These are phyloP conservation scores for Penicillium concentricum DNA, from an alignment of 2,329 filamentous ascomycete genomes.

Conservation along the genomic window DNA sequence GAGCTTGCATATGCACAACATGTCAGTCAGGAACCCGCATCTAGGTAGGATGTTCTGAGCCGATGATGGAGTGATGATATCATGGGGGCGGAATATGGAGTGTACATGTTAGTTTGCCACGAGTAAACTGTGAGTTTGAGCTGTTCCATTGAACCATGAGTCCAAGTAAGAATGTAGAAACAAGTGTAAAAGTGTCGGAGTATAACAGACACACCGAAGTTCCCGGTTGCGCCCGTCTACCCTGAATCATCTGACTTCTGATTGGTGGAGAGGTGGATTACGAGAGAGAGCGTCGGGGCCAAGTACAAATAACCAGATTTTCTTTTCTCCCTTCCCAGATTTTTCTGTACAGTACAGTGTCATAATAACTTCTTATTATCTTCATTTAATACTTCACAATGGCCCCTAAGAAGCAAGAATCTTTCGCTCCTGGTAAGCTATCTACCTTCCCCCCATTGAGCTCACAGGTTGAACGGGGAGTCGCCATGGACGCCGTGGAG, in stretches of 20 bases:
- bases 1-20: background rate
- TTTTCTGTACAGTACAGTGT: constrained; percentile 23
- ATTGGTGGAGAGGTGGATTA: constrained; percentile 36
- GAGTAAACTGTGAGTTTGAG: background rate
- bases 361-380: constrained; percentile 15
- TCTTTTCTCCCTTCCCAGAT: constrained; percentile 23
- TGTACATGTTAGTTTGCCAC: background rate
- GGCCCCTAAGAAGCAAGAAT: constrained; percentile 22
- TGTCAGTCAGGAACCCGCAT: background rate
- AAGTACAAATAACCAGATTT: constrained; percentile 41
- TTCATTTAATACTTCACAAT: constrained; percentile 22
- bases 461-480: background rate
- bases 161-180: background rate
- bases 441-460: background rate
- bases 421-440: constrained; percentile 29
- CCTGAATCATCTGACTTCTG: constrained; percentile 36
- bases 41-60: background rate
- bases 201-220: constrained; percentile 16
- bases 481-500: background rate
- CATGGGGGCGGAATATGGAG: constrained; percentile 6
- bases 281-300: constrained; percentile 36
- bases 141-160: background rate
- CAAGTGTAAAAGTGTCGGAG: background rate
- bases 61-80: constrained; percentile 24
- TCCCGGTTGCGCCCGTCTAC: constrained; percentile 37